These are phyloP conservation scores for Luffa aegyptiaca DNA, from an alignment of 306 rosid genomes.

Conservation along the genomic window DNA sequence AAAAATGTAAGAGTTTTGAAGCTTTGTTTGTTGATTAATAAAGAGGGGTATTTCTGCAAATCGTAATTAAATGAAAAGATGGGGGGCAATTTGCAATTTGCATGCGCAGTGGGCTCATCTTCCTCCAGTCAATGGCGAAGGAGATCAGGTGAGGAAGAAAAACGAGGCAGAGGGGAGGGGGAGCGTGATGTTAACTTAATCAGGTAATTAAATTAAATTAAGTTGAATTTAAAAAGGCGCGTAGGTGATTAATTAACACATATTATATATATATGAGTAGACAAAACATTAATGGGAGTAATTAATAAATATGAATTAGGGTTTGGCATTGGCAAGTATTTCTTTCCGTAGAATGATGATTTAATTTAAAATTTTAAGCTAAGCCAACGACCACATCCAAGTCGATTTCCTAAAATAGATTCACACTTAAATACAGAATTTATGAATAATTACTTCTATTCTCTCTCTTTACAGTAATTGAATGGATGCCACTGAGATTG, in stretches of 20 bases:
- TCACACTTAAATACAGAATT: not conserved
- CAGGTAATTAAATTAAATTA: not conserved
- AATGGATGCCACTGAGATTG: not conserved
- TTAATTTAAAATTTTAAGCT: not conserved
- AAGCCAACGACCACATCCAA: conserved; percentile 5
- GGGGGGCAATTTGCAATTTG: not conserved
- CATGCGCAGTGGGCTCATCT: conserved; percentile 77
- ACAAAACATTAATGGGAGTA: not conserved
- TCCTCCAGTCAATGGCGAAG: conserved; percentile 51
- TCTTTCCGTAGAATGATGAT: too few relatives aligned
- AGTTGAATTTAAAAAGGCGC: not conserved
- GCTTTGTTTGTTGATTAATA: not conserved
- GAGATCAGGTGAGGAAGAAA: conserved; percentile 23
- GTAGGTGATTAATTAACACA: not conserved
- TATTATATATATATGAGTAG: not conserved
- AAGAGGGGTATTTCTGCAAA: not conserved
- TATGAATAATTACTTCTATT: conserved; percentile 2
- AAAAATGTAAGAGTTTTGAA: conserved; percentile 42
- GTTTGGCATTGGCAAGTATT: not conserved
- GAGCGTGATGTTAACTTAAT: not conserved
- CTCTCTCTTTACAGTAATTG: not conserved
- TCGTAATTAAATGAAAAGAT: not conserved
- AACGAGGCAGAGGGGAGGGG: not conserved
- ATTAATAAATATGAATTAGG: too few relatives aligned
- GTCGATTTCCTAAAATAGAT: not conserved